Evolutionary conservation across 352 stramenopile species (phyloP).

Genomic region (Vaucheria bursata): DNA sequence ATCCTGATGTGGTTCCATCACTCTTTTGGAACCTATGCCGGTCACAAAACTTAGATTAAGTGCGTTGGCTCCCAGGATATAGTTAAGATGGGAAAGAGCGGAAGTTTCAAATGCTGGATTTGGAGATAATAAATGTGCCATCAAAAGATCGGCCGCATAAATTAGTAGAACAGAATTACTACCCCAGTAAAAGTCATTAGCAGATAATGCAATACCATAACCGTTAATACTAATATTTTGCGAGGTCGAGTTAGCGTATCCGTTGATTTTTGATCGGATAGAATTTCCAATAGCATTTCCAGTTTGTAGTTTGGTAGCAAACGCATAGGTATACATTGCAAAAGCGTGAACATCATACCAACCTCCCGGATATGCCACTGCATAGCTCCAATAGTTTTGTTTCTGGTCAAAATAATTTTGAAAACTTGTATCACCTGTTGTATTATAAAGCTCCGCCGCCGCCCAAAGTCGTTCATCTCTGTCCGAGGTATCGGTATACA

Average conservation of each 20-base stretch:
- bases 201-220: not conserved
- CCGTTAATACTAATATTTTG: not conserved
- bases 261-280: not conserved
- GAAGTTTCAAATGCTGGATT: not conserved
- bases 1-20: not conserved
- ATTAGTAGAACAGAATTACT: not conserved
- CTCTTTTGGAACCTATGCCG: not conserved
- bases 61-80: not conserved
- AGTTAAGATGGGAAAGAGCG: not conserved
- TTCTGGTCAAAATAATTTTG: not conserved
- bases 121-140: not conserved
- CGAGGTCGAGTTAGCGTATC: not conserved
- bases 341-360: not conserved
- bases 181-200: not conserved
- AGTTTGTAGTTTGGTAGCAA: not conserved
- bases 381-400: not conserved
- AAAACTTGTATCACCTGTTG: not conserved
- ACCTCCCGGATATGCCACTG: not conserved
- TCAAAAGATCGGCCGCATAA: not conserved
- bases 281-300: not conserved
- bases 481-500: not conserved
- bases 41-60: not conserved
- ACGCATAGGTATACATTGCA: not conserved
- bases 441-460: not conserved
- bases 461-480: not conserved